Base-by-base conservation (phyloP, 2,329 filamentous ascomycete species). In the Nemania diffusa region DNA sequence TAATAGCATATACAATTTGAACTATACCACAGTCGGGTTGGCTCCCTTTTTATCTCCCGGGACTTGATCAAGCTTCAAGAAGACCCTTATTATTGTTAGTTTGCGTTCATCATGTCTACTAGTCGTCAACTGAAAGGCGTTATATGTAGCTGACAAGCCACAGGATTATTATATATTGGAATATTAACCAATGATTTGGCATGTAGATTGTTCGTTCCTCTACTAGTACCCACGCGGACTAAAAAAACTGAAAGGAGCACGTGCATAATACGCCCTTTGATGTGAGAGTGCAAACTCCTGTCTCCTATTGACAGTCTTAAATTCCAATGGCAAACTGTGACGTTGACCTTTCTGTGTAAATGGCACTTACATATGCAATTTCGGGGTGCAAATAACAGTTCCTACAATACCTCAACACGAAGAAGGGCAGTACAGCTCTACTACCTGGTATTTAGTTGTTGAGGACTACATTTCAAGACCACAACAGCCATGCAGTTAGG, bases 31-130 rank as follows among this genome's bases (percentile, higher is more conserved):
- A 17, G 32, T 24, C 2, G 52, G 32, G 29, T 56, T 56, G 32
- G 52, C 8, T 9, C 20, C 20, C 20, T 24, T 40, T 37, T 56
- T n/a, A 24, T 26, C 29, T 56, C 52, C 46, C 22, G 27, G 44
- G 9, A 29, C 44, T 55, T 44, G 34, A 29, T 15, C 42, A 50
- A 13, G 24, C 52, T 32, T 34, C 27, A 20, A 7, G 24, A 24
- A 60, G 62, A 65, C 63, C 51, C 57, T 58, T 61, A 62, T 60
- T 61, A 32, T 9, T 44, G 5, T 20, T 7, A 8, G 6, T 20
- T 20, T 44, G n/a, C n/a, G 20, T 44, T 44, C 40, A 20, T 17
- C 40, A 44, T 44, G 15, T 24, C 29, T 26, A 22, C 26, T 26
- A 15, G 24, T 32, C 20, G 50, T 52, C 15, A 52, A 24, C 26